These are phyloP conservation scores for Nematocida sp. DNA, from an alignment of 371 early-diverging fungal species.

Conservation along the genomic window DNA sequence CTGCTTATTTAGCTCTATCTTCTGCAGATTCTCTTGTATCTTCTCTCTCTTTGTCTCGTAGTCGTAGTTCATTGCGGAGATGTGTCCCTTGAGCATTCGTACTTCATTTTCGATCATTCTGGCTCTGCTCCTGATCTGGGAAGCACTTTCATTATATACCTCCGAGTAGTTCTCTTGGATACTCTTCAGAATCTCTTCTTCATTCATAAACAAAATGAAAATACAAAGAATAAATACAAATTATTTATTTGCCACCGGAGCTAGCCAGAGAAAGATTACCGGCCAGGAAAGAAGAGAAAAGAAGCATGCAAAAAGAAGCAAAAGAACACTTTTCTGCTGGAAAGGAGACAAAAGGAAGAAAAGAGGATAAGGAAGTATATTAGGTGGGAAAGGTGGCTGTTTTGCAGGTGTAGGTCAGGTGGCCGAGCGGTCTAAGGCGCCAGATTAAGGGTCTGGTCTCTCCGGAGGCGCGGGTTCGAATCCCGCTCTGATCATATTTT, in stretches of 20 bases:
- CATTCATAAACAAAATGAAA: not conserved
- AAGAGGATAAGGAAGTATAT: no score
- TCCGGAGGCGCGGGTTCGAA: constrained; percentile 65
- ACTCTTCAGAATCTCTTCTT: constrained; percentile 14
- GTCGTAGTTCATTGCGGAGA: constrained; percentile 62
- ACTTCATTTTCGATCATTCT: constrained; percentile 60
- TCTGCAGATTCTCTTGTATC: constrained; percentile 94
- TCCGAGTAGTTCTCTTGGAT: constrained; percentile 30
- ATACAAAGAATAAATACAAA: not conserved
- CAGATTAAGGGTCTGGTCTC: constrained; percentile 64
- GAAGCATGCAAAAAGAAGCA: no score
- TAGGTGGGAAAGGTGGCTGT: not conserved
- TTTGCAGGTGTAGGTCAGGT: constrained; percentile 47
- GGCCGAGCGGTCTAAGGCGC: constrained; percentile 66
- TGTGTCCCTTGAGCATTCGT: constrained; percentile 57
- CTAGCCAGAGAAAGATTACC: no score
- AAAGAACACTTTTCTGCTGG: no score
- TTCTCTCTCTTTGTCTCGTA: constrained; percentile 69
- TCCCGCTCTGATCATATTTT: constrained; percentile 62
- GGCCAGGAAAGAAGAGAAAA: no score
- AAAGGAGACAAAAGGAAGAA: no score
- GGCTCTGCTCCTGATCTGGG: not conserved
- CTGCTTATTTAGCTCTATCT: constrained; percentile 94
- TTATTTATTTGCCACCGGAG: not conserved
- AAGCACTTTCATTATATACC: not conserved